These are phyloP conservation scores for Phytophthora brassicae DNA, from an alignment of 352 stramenopile genomes.

Conservation along the genomic window DNA sequence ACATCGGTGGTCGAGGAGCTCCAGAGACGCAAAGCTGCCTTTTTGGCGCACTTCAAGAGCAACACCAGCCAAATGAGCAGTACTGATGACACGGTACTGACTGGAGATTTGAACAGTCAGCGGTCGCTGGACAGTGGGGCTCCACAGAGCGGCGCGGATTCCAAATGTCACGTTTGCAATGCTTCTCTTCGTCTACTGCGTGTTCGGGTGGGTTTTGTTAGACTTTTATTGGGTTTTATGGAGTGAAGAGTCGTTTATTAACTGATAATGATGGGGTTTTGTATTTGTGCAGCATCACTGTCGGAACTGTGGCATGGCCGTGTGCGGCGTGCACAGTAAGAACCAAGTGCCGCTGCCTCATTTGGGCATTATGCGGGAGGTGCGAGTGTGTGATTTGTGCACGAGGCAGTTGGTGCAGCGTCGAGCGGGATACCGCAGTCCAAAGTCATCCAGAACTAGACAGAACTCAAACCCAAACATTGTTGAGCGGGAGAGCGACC, in stretches of 20 bases:
- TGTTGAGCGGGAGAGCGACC: slow-evolving; percentile 33
- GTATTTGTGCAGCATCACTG: slow-evolving; percentile 50
- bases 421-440: slow-evolving; percentile 63
- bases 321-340: slow-evolving; percentile 76
- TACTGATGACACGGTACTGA: slow-evolving; percentile 13
- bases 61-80: slow-evolving; percentile 2
- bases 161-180: slow-evolving; percentile 75
- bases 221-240: background rate
- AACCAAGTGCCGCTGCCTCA: slow-evolving; percentile 79
- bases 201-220: slow-evolving; percentile 47
- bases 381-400: slow-evolving; percentile 75
- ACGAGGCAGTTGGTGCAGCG: slow-evolving; percentile 69
- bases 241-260: background rate
- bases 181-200: slow-evolving; percentile 47
- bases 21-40: slow-evolving; percentile 48
- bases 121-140: slow-evolving; percentile 23
- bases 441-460: slow-evolving; percentile 23
- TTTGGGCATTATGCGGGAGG: slow-evolving; percentile 71
- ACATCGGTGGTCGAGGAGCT: slow-evolving; percentile 40
- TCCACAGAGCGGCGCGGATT: slow-evolving; percentile 29
- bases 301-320: slow-evolving; percentile 60
- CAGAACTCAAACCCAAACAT: slow-evolving; percentile 26
- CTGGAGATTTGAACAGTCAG: slow-evolving; percentile 16
- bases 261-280: background rate
- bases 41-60: slow-evolving; percentile 52